Evolutionary conservation across 441 rosid genomes (phyloP).

Genomic region (Eutrema salsugineum): DNA sequence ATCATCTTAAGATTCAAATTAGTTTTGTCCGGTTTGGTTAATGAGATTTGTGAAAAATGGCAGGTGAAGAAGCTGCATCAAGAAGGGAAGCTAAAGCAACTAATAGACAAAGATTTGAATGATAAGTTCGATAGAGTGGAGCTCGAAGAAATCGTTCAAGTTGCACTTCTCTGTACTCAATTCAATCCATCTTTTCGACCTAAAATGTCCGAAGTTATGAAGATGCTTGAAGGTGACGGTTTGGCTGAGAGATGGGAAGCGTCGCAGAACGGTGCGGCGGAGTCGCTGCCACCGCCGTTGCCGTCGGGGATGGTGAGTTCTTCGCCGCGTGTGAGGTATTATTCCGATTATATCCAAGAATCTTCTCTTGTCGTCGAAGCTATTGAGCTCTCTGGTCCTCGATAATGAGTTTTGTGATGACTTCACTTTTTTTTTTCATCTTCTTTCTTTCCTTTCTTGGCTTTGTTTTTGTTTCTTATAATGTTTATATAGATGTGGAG

Average conservation of each 20-base stretch:
- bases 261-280: conserved; percentile 41
- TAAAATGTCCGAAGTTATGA: conserved; percentile 75
- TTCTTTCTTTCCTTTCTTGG: not conserved
- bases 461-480: not conserved
- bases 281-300: conserved; percentile 31
- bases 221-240: conserved; percentile 90
- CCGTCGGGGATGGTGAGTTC: conserved; percentile 27
- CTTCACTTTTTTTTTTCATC: not conserved
- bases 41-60: not conserved
- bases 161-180: conserved; percentile 84
- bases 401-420: conserved; percentile 36
- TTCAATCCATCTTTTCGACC: conserved; percentile 78
- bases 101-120: conserved; percentile 77
- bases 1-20: not conserved
- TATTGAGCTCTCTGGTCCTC: conserved; percentile 93
- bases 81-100: conserved; percentile 68
- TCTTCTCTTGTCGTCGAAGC: conserved; percentile 92
- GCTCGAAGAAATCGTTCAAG: conserved; percentile 81
- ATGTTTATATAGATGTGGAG: conserved; percentile 23
- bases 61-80: conserved; percentile 92
- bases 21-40: not conserved
- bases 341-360: conserved; percentile 72
- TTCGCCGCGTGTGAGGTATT: conserved; percentile 28
- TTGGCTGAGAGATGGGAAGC: conserved; percentile 93
- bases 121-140: conserved; percentile 63